Percentiles rank a stretch among this genome's conserved stretches.
phyloP scores from a whole-genome alignment of 2,329 filamentous ascomycete genomes.

The Hirsutella minnesotensis region DNA sequence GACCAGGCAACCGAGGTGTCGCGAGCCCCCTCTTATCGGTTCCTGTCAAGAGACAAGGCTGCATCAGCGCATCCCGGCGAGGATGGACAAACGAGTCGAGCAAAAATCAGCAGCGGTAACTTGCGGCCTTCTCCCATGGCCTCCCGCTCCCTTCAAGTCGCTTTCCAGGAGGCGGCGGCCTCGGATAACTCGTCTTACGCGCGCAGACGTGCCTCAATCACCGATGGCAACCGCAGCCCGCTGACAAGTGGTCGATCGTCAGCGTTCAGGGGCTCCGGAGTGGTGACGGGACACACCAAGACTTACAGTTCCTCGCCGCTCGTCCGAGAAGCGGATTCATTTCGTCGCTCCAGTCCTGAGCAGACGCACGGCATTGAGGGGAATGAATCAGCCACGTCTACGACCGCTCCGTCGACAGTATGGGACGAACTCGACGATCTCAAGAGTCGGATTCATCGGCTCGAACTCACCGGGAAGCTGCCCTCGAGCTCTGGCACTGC shows the following conservation, averaged over 20 bases:
- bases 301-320: conserved; percentile 50
- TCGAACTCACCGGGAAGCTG: conserved; percentile 82
- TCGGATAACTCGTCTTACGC: conserved; percentile 17
- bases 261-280: conserved; percentile 24
- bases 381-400: conserved; percentile 80
- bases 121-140: conserved; percentile 34
- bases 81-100: conserved; percentile 16
- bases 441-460: conserved; percentile 80
- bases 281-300: conserved; percentile 15
- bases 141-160: conserved; percentile 28
- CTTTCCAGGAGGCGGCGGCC: conserved; percentile 30
- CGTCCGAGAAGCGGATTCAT: conserved; percentile 27
- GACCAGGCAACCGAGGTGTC: conserved; percentile 27
- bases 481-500: conserved; percentile 73
- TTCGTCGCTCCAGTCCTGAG: conserved; percentile 16
- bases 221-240: conserved; percentile 31
- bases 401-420: conserved; percentile 80
- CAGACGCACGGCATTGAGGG: conserved; percentile 42
- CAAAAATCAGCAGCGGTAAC: conserved; percentile 18
- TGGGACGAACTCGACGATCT: conserved; percentile 97
- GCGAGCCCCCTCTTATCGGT: conserved; percentile 33
- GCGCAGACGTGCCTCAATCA: conserved; percentile 31
- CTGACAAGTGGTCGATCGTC: conserved; percentile 28
- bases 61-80: conserved; percentile 26
- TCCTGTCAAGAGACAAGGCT: conserved; percentile 28